Evolutionary conservation across 2,329 filamentous ascomycete species (phyloP), one percentile per base, ranked within the genome.

Genomic region (Colletotrichum somersetense): DNA sequence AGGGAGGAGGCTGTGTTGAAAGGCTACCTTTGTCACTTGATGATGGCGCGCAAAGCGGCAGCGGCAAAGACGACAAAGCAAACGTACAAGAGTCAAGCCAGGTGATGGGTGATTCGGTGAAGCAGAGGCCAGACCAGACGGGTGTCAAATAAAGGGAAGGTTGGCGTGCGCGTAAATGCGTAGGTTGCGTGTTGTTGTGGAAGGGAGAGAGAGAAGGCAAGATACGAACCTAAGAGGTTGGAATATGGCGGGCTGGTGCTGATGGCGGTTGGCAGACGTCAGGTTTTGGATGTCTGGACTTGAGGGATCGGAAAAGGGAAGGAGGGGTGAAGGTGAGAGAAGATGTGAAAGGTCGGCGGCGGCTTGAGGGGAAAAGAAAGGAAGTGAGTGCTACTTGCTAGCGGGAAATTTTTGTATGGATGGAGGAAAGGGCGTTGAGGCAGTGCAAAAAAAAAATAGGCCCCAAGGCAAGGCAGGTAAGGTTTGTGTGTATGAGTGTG

Each of bases 401-500:
- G 69, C 69, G 69, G 69, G 58, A 46, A 69, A 58, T 72, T 63
- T 72, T 58, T 59, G 68, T 61, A 69, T 63, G 69, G 66, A 53
- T 46, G 59, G 58, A 33, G 66, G 59, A 69, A 61, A 72, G 66
- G 69, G 69, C 69, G 69, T 72, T 72, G 66, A 72, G 69, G 69
- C 69, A 72, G 69, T 72, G 69, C 69, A 72, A 72, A 67, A 71
- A 46, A 46, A 72, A 72, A 69, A 69, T 56, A 55, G 59, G 66
- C 40, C 55, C 44, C 66, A 63, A 71, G 65, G 68, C 68, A 72
- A 72, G 66, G 71, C 71, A 71, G 65, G 64, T 72, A 72, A 72
- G 69, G 71, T 73, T 73, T 73, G 61, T 62, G 71, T 73, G 71
- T 73, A 67, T 69, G 53, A 64, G 67, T 70, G 56, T 52, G 65